phyloP scores from a whole-genome alignment of 2,329 filamentous ascomycete species.

The Hypoxylon sp. region DNA sequence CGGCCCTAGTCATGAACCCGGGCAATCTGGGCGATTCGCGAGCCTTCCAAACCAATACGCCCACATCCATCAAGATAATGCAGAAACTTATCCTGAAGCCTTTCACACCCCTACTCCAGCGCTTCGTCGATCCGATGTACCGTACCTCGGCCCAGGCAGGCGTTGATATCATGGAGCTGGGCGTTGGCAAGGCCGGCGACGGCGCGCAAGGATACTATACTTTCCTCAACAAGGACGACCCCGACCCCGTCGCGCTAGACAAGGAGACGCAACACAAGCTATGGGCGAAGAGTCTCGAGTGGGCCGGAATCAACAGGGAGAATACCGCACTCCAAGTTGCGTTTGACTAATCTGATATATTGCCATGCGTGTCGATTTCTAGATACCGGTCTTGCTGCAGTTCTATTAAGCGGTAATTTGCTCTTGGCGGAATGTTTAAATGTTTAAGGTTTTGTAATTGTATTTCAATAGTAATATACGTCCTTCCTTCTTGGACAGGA shows the following conservation, averaged over 20 bases:
- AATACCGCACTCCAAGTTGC: slow-evolving; percentile 31
- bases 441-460: too few relatives aligned
- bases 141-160: slow-evolving; percentile 47
- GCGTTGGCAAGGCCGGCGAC: slow-evolving; percentile 36
- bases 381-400: too few relatives aligned
- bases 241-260: slow-evolving; percentile 49
- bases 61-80: too few relatives aligned
- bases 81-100: too few relatives aligned
- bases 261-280: slow-evolving; percentile 48
- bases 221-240: slow-evolving; percentile 47
- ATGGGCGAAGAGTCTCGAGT: slow-evolving; percentile 53
- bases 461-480: too few relatives aligned
- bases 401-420: too few relatives aligned
- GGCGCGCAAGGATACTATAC: slow-evolving; percentile 53
- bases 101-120: too few relatives aligned
- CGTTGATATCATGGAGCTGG: slow-evolving; percentile 29
- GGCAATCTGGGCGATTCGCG: too few relatives aligned
- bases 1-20: too few relatives aligned
- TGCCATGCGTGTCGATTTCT: slow-evolving; percentile 45
- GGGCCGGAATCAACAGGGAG: slow-evolving; percentile 41
- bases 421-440: too few relatives aligned
- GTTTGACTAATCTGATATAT: slow-evolving; percentile 43
- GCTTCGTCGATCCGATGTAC: slow-evolving; percentile 13
- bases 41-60: too few relatives aligned
- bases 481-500: too few relatives aligned